Base-by-base conservation (phyloP, 768 basidiomycete species). In the Calocybe gangraenosa region DNA sequence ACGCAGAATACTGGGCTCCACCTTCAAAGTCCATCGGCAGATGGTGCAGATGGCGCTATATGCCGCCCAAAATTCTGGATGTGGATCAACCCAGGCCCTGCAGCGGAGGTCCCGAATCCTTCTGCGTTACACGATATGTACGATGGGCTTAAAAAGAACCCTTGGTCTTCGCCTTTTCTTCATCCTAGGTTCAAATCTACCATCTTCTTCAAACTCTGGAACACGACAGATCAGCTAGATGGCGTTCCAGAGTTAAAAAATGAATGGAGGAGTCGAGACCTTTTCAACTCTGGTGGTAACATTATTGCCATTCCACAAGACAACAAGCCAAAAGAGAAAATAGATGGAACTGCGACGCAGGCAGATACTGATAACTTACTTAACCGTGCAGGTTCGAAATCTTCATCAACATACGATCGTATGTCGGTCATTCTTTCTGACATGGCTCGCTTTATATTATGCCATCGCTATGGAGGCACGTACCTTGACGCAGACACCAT, bases 41-140 rank as follows among this genome's bases (percentile, higher is more conserved):
- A n/a, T n/a, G n/a, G n/a, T n/a, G 65, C 73, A 3, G 60, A 65
- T n/a, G 69, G 81, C 42, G 67, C 62, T 0, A 67, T 69, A 6
- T 99, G 96, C 64, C 78, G 92, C 28, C 91, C 96, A 1, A 81
- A 94, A 57, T 88, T 98, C 60, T 97, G 92, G 92, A 65, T 98
- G 39, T 99, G 95, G 95, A 94, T 98, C 61, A 97, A 95, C 60
- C 93, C 95, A 7, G 94, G 92, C n/a, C 92, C 93, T 2, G 93
- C 94, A 11, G 92, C 92, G 0, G 75, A 87, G 9, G 76, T 92
- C 1, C 91, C 92, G 0, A 93, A 94, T 58, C 87, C 89, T 11
- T 75, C 75, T 33, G 95, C 92, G 3, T 64, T 80, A 43, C 69
- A 68, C 20, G 85, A 94, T 58, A 94, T 97, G 92, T 87, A 79